Evolutionary conservation across 2,329 filamentous ascomycete genomes (phyloP).

Genomic region (Diaporthe longicolla): DNA sequence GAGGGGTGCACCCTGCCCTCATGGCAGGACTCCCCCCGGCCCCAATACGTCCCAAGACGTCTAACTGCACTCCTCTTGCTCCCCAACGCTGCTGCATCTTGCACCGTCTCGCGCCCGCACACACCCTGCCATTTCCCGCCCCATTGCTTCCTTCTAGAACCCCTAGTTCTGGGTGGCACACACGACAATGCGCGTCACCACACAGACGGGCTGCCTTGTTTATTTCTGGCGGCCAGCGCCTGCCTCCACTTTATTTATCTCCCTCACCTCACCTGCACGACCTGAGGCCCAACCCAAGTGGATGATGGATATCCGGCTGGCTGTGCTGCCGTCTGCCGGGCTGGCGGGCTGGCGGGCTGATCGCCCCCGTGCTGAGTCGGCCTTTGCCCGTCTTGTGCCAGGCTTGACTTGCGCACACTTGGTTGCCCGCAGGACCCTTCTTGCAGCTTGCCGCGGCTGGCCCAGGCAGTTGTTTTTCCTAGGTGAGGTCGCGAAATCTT

Average conservation of each 20-base stretch:
- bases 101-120: background rate
- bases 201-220: conserved; percentile 28
- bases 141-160: conserved; percentile 35
- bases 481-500: conserved; percentile 15
- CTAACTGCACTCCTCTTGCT: background rate
- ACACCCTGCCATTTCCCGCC: conserved; percentile 13
- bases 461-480: background rate
- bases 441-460: conserved; percentile 32
- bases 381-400: background rate
- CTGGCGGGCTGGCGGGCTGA: conserved; percentile 26
- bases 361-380: conserved; percentile 29
- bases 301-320: conserved; percentile 29
- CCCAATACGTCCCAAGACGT: background rate
- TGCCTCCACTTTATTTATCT: conserved; percentile 11
- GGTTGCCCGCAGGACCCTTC: conserved; percentile 19
- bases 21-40: conserved; percentile 23
- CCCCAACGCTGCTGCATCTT: conserved; percentile 18
- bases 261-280: background rate
- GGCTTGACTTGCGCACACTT: background rate
- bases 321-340: background rate
- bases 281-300: conserved; percentile 24
- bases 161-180: conserved; percentile 26
- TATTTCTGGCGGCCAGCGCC: conserved; percentile 31
- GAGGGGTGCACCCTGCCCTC: conserved; percentile 37
- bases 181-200: conserved; percentile 32